Base-by-base conservation (phyloP, 371 early-diverging fungal genomes). In the Sporodiniella umbellata region DNA sequence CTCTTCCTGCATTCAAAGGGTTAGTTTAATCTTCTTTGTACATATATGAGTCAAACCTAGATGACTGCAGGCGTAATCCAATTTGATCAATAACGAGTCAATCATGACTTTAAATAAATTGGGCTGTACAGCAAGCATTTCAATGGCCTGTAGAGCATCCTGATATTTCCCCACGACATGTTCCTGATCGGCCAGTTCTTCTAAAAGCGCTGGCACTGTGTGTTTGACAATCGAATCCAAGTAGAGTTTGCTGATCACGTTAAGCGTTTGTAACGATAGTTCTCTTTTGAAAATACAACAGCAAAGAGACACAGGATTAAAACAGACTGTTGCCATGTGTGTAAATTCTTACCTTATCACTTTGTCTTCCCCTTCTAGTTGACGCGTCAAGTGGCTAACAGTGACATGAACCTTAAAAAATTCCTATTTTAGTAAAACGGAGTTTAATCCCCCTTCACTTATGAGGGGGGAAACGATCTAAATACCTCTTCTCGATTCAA, bases 401-500 rank as follows among this genome's bases (percentile, higher is more conserved):
- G 51, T 47, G 15, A 61, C 33, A 37, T 70, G 40, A 4, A 62
- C 37, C 55, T 65, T 42, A 15, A 11, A 43, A 42, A 22, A 17
- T 11, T 4, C n/a, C 10, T 8, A 42, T 21, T 28, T n/a, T 11
- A 28, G 28, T 23, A 6, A 30, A 28, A 8, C 15, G n/a, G n/a
- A n/a, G n/a, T n/a, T n/a, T n/a, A n/a, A n/a, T n/a, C n/a, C n/a
- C n/a, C n/a, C n/a, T n/a, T n/a, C n/a, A n/a, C n/a, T n/a, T n/a
- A n/a, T n/a, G n/a, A n/a, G n/a, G n/a, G n/a, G n/a, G n/a, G n/a
- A n/a, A n/a, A n/a, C n/a, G n/a, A n/a, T n/a, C n/a, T n/a, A n/a
- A n/a, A n/a, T 48, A 61, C 62, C 60, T 88, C 84, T 37, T 84
- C 70, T 26, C 64, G 57, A 15, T 68, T 66, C 22, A 86, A 56